phyloP scores from a whole-genome alignment of 2,329 filamentous ascomycete species.

The Allantophomopsis cytisporea region DNA sequence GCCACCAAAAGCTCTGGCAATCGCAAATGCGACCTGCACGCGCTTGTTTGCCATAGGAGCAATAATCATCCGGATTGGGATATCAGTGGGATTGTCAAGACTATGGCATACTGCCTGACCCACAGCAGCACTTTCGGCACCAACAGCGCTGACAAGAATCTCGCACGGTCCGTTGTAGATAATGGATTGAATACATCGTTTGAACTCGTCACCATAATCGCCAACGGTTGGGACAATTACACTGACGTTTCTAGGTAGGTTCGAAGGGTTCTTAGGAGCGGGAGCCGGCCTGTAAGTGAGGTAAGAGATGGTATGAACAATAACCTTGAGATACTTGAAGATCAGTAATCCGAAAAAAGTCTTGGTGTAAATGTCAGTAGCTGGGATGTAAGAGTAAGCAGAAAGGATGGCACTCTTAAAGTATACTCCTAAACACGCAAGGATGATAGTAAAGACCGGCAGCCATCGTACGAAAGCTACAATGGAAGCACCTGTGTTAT shows the following conservation, averaged over 20 bases:
- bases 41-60: slow-evolving; percentile 65
- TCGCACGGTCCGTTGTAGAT: neutral
- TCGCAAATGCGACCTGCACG: slow-evolving; percentile 75
- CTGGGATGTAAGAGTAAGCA: too few relatives aligned
- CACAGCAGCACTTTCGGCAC: neutral
- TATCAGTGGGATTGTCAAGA: neutral
- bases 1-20: slow-evolving; percentile 61
- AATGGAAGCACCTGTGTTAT: too few relatives aligned
- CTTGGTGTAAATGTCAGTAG: too few relatives aligned
- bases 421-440: too few relatives aligned
- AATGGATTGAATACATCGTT: neutral
- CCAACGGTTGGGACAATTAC: neutral
- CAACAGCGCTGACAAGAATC: neutral
- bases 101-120: neutral
- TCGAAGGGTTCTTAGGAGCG: neutral
- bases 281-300: neutral
- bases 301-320: neutral
- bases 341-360: neutral
- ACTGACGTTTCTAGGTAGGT: neutral
- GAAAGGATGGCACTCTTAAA: too few relatives aligned
- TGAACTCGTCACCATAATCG: neutral
- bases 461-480: too few relatives aligned
- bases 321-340: neutral
- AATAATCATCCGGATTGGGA: neutral
- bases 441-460: too few relatives aligned